These are phyloP conservation scores for Tuber borchii DNA, from an alignment of 495 filamentous ascomycete genomes.

Conservation along the genomic window DNA sequence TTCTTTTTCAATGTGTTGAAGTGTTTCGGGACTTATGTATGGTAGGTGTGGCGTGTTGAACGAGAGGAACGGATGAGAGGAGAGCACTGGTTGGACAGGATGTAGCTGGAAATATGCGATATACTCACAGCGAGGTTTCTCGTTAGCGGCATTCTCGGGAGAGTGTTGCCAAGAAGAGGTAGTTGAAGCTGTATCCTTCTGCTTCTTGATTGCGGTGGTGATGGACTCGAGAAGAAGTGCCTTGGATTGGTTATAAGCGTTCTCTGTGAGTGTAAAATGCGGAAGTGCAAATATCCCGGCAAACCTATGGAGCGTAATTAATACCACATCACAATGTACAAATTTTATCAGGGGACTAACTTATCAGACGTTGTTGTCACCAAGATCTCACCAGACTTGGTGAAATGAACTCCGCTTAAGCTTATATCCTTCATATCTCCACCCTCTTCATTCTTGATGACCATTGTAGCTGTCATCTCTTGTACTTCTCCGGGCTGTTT, in stretches of 20 bases:
- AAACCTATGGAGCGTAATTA: constrained; percentile 47
- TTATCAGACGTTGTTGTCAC: constrained; percentile 86
- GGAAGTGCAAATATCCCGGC: constrained; percentile 80
- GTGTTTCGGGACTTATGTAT: constrained; percentile 44
- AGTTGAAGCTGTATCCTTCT: constrained; percentile 49
- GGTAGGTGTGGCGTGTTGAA: constrained; percentile 36
- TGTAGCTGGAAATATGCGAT: constrained; percentile 83
- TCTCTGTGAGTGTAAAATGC: constrained; percentile 63
- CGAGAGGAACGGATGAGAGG: constrained; percentile 37
- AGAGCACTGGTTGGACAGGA: constrained; percentile 47
- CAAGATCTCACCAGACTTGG: constrained; percentile 64
- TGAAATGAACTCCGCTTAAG: constrained; percentile 77
- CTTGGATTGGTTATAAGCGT: constrained; percentile 62
- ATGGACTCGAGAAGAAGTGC: constrained; percentile 65
- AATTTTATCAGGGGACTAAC: constrained; percentile 36
- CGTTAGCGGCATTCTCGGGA: constrained; percentile 52
- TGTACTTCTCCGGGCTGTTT: constrained; percentile 26
- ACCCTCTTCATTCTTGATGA: constrained; percentile 36
- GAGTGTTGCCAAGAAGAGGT: constrained; percentile 51
- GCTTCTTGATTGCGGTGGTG: constrained; percentile 57
- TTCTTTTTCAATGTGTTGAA: constrained; percentile 73
- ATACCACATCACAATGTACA: constrained; percentile 6
- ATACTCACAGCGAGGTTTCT: constrained; percentile 76
- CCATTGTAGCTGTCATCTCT: constrained; percentile 33
- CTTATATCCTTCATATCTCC: constrained; percentile 65